Percentiles rank a stretch among this genome's conserved stretches.
These are phyloP conservation scores for Lactarius vividus DNA, from an alignment of 768 basidiomycete genomes.

Conservation along the genomic window DNA sequence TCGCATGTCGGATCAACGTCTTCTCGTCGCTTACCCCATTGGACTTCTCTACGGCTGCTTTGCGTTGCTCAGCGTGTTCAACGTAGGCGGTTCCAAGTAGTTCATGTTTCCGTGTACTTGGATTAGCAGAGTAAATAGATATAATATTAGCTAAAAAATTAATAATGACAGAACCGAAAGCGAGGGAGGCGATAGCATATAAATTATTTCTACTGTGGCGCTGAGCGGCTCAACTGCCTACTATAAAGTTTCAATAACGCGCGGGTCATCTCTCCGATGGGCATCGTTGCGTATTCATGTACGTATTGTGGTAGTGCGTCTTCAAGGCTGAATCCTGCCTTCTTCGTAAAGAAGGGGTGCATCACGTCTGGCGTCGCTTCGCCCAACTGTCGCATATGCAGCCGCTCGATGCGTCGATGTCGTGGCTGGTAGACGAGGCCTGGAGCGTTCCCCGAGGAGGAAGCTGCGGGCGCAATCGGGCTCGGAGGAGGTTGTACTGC, in stretches of 20 bases:
- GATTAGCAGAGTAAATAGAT: constrained; percentile 19
- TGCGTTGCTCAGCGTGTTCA: constrained; percentile 89
- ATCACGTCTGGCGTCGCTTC: constrained; percentile 87
- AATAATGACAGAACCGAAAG: constrained; percentile 29
- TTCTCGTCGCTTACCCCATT: constrained; percentile 95
- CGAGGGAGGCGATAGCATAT: constrained; percentile 8
- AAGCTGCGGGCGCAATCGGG: constrained; percentile 12
- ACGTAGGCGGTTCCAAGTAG: constrained; percentile 40
- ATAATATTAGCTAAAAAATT: constrained; percentile 24
- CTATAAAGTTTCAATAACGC: constrained; percentile 73
- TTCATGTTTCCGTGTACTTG: background rate
- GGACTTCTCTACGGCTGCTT: constrained; percentile 93
- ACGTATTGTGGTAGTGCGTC: constrained; percentile 86
- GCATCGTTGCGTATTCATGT: constrained; percentile 80
- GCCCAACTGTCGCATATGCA: constrained; percentile 82
- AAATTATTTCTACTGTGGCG: constrained; percentile 12
- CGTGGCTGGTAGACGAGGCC: constrained; percentile 53
- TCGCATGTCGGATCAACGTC: constrained; percentile 91
- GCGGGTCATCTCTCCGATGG: constrained; percentile 83
- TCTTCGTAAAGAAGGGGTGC: constrained; percentile 86
- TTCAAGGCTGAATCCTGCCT: constrained; percentile 77
- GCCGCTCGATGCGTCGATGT: constrained; percentile 68
- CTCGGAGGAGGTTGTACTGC: constrained; percentile 12
- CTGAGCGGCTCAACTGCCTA: constrained; percentile 53
- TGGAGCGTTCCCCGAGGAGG: constrained; percentile 16